Evolutionary conservation across 2,329 filamentous ascomycete genomes (phyloP), one percentile per base, ranked within the genome.

Genomic region (Aspergillus ibericus): DNA sequence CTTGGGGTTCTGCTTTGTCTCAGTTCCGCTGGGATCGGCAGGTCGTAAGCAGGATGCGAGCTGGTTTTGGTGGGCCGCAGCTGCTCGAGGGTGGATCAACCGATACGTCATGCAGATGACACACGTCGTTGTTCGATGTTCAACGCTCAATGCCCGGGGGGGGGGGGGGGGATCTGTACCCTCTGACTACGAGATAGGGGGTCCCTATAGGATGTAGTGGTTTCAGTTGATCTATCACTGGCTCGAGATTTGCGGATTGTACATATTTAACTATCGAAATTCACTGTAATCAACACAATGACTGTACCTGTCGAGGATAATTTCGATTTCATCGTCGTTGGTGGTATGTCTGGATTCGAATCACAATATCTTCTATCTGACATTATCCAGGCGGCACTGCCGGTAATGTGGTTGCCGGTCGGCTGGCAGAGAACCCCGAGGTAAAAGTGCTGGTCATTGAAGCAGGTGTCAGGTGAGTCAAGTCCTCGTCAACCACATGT

Each of bases 321-420:
- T 29, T 51, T 51, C 15, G 49, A 51, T 16, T 51, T 51, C n/a
- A 32, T 51, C 20, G 49, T 51, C n/a, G 32, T 51, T 9, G 49
- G 49, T 3, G 49, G 49, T 51, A 18, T 25, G 32, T 36, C 29
- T 32, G 8, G 29, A 32, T 9, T 32, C 8, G 29, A 10, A 10
- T 32, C 12, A 9, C 29, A 10, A 5, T 36, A 16, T 20, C 8
- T 22, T 29, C 8, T 12, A 5, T 38, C 48, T 51, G 6, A 51
- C 48, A 25, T 4, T 8, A 16, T 35, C 4, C 1, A 51, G 49
- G 49, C 8, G 49, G 49, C n/a, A 51, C 49, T 36, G 49, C 49
- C 4, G 49, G 49, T 5, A 51, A 51, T 16, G 49, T 51, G 13
- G 34, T 51, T 29, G 49, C 49, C 20, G 49, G 49, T 25, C 49